Percentiles rank a stretch among this genome's conserved stretches.
These are phyloP conservation scores for Stagonosporopsis chrysanthemi DNA, from an alignment of 2,329 filamentous ascomycete species.

Conservation along the genomic window DNA sequence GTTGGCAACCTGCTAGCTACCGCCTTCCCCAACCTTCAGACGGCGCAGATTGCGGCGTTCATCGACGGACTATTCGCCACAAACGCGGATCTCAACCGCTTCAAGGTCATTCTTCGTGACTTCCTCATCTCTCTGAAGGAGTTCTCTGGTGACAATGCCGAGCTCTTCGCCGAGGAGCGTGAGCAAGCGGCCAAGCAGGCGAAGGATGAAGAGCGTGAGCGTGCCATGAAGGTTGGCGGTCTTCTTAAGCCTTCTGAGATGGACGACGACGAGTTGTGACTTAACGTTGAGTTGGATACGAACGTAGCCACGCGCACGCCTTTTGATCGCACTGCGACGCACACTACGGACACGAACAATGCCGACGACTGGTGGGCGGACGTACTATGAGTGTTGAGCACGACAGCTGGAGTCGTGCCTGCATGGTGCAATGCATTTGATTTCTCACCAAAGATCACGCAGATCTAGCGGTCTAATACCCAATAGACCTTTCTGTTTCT, in stretches of 20 bases:
- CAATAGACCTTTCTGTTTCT: slow-evolving; percentile 32
- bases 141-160: slow-evolving; percentile 93
- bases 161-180: slow-evolving; percentile 92
- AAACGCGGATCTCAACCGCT: slow-evolving; percentile 89
- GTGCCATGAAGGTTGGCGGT: slow-evolving; percentile 92
- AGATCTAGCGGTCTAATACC: slow-evolving; percentile 33
- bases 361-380: slow-evolving; percentile 53
- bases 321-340: slow-evolving; percentile 37
- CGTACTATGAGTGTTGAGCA: slow-evolving; percentile 5
- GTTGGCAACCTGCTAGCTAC: slow-evolving; percentile 84
- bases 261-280: slow-evolving; percentile 85
- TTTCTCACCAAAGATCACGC: slow-evolving; percentile 3
- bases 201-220: slow-evolving; percentile 87
- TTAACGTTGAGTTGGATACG: slow-evolving; percentile 56
- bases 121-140: slow-evolving; percentile 98
- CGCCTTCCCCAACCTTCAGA: slow-evolving; percentile 91
- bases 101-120: slow-evolving; percentile 94
- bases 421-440: slow-evolving; percentile 21
- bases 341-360: slow-evolving; percentile 30
- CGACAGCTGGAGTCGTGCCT: slow-evolving; percentile 9
- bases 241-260: slow-evolving; percentile 97
- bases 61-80: slow-evolving; percentile 87
- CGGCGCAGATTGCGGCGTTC: slow-evolving; percentile 85
- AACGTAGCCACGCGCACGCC: slow-evolving; percentile 48
- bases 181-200: slow-evolving; percentile 88